Percentiles rank a stretch among this genome's conserved stretches.
These are phyloP conservation scores for Pholiota adiposa DNA, from an alignment of 1,284 basidiomycete species.

Conservation along the genomic window DNA sequence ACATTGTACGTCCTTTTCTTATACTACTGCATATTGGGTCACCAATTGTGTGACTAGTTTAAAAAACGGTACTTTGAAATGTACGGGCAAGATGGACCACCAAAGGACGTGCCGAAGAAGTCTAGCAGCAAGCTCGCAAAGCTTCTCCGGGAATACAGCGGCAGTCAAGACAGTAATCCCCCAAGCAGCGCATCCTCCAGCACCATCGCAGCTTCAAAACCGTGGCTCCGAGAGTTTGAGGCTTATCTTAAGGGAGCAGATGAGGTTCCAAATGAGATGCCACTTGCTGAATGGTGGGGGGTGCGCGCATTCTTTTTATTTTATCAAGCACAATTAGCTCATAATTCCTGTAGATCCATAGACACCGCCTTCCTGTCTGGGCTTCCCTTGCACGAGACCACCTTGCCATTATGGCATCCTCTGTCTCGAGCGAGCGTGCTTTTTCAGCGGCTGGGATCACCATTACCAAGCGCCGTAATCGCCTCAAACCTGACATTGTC, in stretches of 20 bases:
- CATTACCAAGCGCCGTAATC: conserved; percentile 38
- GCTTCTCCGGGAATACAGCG: neutral
- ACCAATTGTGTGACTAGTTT: conserved; percentile 4
- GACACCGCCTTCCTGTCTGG: conserved; percentile 17
- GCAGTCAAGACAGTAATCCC: conserved; percentile 1
- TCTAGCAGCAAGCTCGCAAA: neutral
- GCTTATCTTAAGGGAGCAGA: conserved; percentile 3
- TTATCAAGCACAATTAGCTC: conserved; percentile 4
- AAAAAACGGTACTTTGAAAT: neutral
- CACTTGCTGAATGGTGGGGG: conserved; percentile 10
- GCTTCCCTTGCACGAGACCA: too few relatives aligned
- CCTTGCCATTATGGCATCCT: conserved; percentile 34
- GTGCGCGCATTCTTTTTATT: conserved; percentile 1
- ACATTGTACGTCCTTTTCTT: conserved; percentile 1
- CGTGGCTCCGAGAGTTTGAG: conserved; percentile 3
- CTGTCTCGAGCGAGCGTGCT: conserved; percentile 37
- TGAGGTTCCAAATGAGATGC: conserved; percentile 1
- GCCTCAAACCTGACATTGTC: conserved; percentile 13
- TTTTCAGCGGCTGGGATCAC: conserved; percentile 41
- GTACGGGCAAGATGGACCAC: neutral
- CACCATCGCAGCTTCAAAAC: neutral
- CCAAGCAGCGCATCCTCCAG: neutral
- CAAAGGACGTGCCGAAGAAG: neutral
- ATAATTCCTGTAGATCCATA: neutral
- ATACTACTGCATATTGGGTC: too few relatives aligned